phyloP scores from a whole-genome alignment of 139 green algal genomes.

The Ostreobium quekettii region DNA sequence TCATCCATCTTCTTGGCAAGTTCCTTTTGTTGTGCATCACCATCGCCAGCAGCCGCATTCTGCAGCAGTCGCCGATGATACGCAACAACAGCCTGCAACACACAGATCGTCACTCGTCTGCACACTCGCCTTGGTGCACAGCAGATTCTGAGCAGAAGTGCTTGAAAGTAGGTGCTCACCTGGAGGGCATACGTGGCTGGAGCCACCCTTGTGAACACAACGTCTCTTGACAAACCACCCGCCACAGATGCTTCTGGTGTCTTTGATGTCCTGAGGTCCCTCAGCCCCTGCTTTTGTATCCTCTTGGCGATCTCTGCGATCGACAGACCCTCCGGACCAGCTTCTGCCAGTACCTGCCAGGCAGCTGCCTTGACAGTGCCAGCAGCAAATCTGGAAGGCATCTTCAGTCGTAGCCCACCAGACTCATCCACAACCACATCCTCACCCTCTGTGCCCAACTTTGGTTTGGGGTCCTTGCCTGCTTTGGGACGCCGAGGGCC shows the following conservation, averaged over 20 bases:
- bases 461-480: conserved; percentile 28
- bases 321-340: conserved; percentile 54
- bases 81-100: conserved; percentile 28
- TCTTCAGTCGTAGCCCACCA: conserved; percentile 46
- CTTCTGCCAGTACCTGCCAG: conserved; percentile 70
- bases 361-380: conserved; percentile 76
- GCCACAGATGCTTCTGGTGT: conserved; percentile 52
- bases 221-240: conserved; percentile 64
- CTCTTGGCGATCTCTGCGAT: conserved; percentile 60
- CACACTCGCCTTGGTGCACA: background rate
- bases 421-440: conserved; percentile 43
- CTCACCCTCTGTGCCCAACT: conserved; percentile 57
- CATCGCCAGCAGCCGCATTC: conserved; percentile 4
- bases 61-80: conserved; percentile 25
- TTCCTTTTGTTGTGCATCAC: no score
- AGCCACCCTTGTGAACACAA: conserved; percentile 66
- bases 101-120: background rate
- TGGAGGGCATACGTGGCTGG: conserved; percentile 69
- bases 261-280: conserved; percentile 59
- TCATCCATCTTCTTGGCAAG: no score
- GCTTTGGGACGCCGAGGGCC: conserved; percentile 23
- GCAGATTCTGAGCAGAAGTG: background rate
- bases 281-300: conserved; percentile 65
- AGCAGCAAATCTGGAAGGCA: conserved; percentile 49
- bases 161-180: conserved; percentile 5